phyloP scores from a whole-genome alignment of 345 rosid species.

The Syzygium aromaticum region DNA sequence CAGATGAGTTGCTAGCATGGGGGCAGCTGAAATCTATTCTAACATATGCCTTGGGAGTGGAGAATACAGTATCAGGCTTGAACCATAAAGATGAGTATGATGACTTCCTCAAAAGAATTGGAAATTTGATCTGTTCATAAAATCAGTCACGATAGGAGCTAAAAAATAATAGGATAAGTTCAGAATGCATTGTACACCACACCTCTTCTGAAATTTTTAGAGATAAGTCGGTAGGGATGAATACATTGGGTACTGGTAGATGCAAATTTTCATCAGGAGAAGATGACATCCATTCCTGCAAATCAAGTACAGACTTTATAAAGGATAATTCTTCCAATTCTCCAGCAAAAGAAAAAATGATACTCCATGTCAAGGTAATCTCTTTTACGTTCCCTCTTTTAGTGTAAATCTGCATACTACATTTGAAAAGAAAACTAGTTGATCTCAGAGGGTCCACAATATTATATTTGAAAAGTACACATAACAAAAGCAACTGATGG shows the following conservation, averaged over 20 bases:
- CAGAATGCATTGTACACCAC: not conserved
- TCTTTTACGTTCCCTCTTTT: not conserved
- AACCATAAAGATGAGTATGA: conserved; percentile 63
- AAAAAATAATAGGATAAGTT: not conserved
- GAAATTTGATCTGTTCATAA: conserved; percentile 47
- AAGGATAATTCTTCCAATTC: not conserved
- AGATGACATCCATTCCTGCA: conserved; percentile 73
- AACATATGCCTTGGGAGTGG: conserved; percentile 71
- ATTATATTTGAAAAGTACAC: not conserved
- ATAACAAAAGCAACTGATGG: not conserved
- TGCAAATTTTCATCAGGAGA: conserved; percentile 61
- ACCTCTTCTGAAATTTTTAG: conserved; percentile 64
- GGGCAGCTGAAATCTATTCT: conserved; percentile 84
- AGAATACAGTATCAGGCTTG: conserved; percentile 83
- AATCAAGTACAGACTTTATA: not conserved
- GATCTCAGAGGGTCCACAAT: not conserved
- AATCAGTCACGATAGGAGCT: conserved; percentile 3
- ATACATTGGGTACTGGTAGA: conserved; percentile 62
- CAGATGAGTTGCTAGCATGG: conserved; percentile 61
- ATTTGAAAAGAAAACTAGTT: not conserved
- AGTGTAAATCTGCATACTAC: not conserved
- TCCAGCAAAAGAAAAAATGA: not conserved
- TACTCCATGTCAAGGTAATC: not conserved
- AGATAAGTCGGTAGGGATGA: conserved; percentile 81
- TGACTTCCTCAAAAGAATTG: conserved; percentile 57